Percentiles rank a stretch among this genome's conserved stretches.
Conservation (phyloP, 1,284 basidiomycete species). For the Volvariella surrecta region DNA sequence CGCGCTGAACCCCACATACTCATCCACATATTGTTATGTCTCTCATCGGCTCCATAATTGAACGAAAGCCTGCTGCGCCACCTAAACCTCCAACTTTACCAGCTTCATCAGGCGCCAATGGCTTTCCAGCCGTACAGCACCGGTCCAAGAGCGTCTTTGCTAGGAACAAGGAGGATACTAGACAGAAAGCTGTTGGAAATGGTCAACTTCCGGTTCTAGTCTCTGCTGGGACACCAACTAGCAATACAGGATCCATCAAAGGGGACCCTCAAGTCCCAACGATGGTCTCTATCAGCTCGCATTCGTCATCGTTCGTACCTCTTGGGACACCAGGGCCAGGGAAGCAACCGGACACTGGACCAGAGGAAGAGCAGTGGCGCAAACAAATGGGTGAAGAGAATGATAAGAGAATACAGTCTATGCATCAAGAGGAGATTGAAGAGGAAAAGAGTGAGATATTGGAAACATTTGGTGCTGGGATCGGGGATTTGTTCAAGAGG, state of each 20-base stretch:
- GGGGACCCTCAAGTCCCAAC: too few species aligned
- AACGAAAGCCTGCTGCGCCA: slow-evolving; percentile 34
- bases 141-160: slow-evolving; percentile 58
- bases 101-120: slow-evolving; percentile 26
- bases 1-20: too few species aligned
- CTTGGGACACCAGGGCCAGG: neutral
- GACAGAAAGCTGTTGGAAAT: slow-evolving; percentile 13
- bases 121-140: slow-evolving; percentile 56
- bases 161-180: slow-evolving; percentile 31
- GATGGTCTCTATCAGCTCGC: neutral
- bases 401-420: slow-evolving; percentile 38
- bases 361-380: slow-evolving; percentile 26
- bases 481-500: slow-evolving; percentile 51
- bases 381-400: slow-evolving; percentile 47
- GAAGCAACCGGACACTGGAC: too few species aligned
- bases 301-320: slow-evolving; percentile 1
- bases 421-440: slow-evolving; percentile 52
- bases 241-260: too few species aligned
- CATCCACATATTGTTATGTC: neutral
- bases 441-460: slow-evolving; percentile 54
- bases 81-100: slow-evolving; percentile 19
- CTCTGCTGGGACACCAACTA: neutral
- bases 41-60: slow-evolving; percentile 50
- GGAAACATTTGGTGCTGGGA: slow-evolving; percentile 55
- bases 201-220: slow-evolving; percentile 19